Evolutionary conservation across 495 filamentous ascomycete genomes (phyloP).

Genomic region (Elasticomyces elasticus): DNA sequence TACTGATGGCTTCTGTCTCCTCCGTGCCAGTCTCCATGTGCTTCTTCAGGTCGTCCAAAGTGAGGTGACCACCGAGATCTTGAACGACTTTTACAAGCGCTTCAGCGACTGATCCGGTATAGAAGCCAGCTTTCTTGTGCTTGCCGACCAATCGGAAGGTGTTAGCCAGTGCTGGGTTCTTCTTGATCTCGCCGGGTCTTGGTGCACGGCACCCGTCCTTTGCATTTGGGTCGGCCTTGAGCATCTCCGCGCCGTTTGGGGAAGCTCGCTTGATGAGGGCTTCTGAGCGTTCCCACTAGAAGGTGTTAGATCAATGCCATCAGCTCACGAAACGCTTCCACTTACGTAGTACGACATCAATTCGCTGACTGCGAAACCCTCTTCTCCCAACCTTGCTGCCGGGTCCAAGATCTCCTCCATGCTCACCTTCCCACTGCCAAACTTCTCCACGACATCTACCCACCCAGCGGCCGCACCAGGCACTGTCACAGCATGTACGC

Average conservation of each 20-base stretch:
- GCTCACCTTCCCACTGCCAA: conserved; percentile 77
- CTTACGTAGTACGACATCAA: conserved; percentile 62
- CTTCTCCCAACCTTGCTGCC: conserved; percentile 76
- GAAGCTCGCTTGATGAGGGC: conserved; percentile 54
- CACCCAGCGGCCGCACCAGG: conserved; percentile 91
- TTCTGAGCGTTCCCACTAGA: conserved; percentile 60
- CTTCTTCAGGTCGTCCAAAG: conserved; percentile 65
- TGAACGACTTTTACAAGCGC: conserved; percentile 66
- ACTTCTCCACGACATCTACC: conserved; percentile 82
- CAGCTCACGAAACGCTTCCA: conserved; percentile 8
- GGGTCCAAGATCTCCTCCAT: conserved; percentile 71
- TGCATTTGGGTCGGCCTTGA: conserved; percentile 60
- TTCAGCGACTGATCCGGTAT: conserved; percentile 71
- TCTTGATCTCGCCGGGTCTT: conserved; percentile 75
- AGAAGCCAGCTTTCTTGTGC: conserved; percentile 84
- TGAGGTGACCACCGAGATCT: conserved; percentile 67
- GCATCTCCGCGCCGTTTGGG: conserved; percentile 74
- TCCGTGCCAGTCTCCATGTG: conserved; percentile 69
- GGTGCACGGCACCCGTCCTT: conserved; percentile 61
- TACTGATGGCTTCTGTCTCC: conserved; percentile 67
- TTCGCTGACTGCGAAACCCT: conserved; percentile 83
- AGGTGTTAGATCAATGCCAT: not conserved
- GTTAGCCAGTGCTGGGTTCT: conserved; percentile 66
- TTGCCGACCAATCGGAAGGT: conserved; percentile 74
- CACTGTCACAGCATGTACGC: conserved; percentile 71